phyloP scores from a whole-genome alignment of 2,329 filamentous ascomycete species.

The Talaromyces sp. region DNA sequence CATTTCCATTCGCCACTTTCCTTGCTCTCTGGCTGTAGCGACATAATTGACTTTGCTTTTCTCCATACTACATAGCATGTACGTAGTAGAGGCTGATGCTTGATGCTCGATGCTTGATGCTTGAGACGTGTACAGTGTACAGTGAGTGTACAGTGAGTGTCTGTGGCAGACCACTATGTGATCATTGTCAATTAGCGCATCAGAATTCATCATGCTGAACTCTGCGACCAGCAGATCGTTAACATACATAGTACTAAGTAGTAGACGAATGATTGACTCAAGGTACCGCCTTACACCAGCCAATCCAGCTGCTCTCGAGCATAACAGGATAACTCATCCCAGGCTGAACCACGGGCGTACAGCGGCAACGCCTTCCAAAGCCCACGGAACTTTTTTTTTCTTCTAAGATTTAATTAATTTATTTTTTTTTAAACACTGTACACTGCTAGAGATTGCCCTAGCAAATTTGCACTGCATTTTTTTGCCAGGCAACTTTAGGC shows the following conservation, averaged over 20 bases:
- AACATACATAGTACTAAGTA: too few species aligned
- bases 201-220: not conserved
- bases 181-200: not conserved
- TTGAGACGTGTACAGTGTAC: too few species aligned
- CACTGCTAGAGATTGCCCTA: not conserved
- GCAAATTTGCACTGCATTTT: not conserved
- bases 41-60: not conserved
- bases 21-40: not conserved
- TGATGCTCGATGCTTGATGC: too few species aligned
- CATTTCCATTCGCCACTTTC: not conserved
- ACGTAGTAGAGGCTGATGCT: too few species aligned
- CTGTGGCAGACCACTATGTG: not conserved
- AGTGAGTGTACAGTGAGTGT: too few species aligned
- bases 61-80: too few species aligned
- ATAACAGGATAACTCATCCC: not conserved
- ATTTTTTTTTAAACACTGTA: too few species aligned
- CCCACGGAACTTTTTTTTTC: not conserved
- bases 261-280: constrained; percentile 3
- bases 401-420: too few species aligned
- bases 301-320: not conserved
- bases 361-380: not conserved
- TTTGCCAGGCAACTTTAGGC: not conserved
- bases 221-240: not conserved
- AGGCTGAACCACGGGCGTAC: not conserved
- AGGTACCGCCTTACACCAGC: not conserved